Conservation (phyloP, 441 rosid genomes). For the Adansonia rubrostipa region DNA sequence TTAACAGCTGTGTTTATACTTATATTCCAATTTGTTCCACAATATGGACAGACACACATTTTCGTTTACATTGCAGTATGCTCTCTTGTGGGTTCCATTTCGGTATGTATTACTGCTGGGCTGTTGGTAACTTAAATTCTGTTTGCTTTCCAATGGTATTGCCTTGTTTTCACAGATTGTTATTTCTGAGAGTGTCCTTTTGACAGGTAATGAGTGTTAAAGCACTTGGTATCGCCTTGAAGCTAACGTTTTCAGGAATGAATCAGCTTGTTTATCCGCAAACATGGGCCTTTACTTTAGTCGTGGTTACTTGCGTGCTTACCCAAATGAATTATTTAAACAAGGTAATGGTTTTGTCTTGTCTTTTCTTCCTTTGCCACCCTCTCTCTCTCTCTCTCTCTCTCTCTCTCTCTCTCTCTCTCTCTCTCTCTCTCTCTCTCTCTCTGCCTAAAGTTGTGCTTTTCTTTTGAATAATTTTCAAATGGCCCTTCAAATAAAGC, state of each 20-base stretch:
- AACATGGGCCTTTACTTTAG: slow-evolving; percentile 63
- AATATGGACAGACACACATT: slow-evolving; percentile 68
- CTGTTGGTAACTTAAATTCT: background rate
- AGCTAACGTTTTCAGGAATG: slow-evolving; percentile 67
- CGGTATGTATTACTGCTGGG: slow-evolving; percentile 42
- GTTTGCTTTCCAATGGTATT: background rate
- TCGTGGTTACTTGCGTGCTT: slow-evolving; percentile 60
- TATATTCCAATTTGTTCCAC: slow-evolving; percentile 53
- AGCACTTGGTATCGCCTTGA: slow-evolving; percentile 73
- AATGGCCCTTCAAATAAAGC: background rate
- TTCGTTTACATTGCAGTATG: slow-evolving; percentile 75
- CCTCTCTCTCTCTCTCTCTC: background rate
- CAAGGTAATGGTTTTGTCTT: slow-evolving; percentile 44
- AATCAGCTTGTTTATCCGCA: slow-evolving; percentile 71
- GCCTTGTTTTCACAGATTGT: background rate
- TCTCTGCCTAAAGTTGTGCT: background rate
- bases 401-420: background rate
- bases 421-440: slow-evolving; percentile 2
- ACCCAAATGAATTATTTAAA: slow-evolving; percentile 74
- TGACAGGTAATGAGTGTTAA: slow-evolving; percentile 76
- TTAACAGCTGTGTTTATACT: slow-evolving; percentile 57
- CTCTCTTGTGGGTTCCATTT: slow-evolving; percentile 72
- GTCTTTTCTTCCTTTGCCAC: background rate
- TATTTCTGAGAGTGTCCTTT: slow-evolving; percentile 27
- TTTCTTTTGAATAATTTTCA: background rate